Base-by-base conservation (phyloP, 2,329 filamentous ascomycete genomes). In the Dothistroma septosporum region DNA sequence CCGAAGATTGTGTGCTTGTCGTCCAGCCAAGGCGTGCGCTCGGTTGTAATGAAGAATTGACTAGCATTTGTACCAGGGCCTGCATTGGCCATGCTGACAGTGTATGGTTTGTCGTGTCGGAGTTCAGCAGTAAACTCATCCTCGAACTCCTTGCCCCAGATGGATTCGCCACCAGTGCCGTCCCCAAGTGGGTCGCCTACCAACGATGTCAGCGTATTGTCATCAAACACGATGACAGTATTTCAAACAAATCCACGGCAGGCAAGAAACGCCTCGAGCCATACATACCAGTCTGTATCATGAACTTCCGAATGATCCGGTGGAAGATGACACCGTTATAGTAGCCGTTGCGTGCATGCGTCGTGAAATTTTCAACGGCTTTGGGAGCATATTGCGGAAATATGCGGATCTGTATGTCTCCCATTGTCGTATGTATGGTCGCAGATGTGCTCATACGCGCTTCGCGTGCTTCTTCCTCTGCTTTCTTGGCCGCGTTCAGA, bases 271-370 rank as follows among this genome's bases (percentile, higher is more conserved):
- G 35, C 35, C 35, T 37, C 11, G 16, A n/a, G 22, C 22, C 10
- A 31, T 50, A 50, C 47, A 44, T 44, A 44, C 41, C 41, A 22
- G 85, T 85, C 72, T 92, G 91, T 62, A 99, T 96, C 95, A 99
- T 99, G 78, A 99, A 99, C 72, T 97, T 97, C 63, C 90, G 87
- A 69, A 99, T 99, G 7, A 99, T 89, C 35, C 94, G 88, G 76
- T 99, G 94, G 82, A 99, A 99, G 68, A 97, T 93, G 35, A 93
- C 92, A 76, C 91, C 91, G 79, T 99, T 97, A 80, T 99, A 99
- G 76, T 99, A 99, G 1, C 91, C 91, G 61, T 87, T 88, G 70
- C 88, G 89, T 2, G 91, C 85, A 71, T 97, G 94, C 0, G 91
- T 95, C 58, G 95, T 90, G 74, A 99, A 99, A 76, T 99, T 99